Evolutionary conservation across 768 basidiomycete species (phyloP).

Genomic region (Amanita subjunquillea): DNA sequence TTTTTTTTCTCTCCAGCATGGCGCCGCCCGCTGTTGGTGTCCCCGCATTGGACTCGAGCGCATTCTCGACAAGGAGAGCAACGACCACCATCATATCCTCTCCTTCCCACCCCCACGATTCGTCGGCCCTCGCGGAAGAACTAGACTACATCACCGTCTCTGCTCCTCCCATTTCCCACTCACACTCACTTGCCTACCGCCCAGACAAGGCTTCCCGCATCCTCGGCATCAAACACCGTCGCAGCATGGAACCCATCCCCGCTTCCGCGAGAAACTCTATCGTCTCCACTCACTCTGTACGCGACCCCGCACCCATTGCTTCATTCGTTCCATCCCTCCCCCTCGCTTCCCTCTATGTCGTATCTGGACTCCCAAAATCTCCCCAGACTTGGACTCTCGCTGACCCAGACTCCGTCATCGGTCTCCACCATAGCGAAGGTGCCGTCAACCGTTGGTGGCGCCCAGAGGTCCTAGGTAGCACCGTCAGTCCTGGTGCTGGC

Average conservation of each 20-base stretch:
- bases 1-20: constrained; percentile 9
- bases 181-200: constrained; percentile 29
- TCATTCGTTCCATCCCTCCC: constrained; percentile 65
- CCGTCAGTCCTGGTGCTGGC: constrained; percentile 75
- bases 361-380: constrained; percentile 81
- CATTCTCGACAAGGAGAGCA: no score
- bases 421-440: constrained; percentile 73
- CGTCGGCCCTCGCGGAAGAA: constrained; percentile 50
- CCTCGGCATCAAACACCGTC: constrained; percentile 64
- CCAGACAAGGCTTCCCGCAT: constrained; percentile 72
- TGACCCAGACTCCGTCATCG: constrained; percentile 73
- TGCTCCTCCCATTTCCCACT: constrained; percentile 20
- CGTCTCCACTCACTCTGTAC: constrained; percentile 63
- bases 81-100: constrained; percentile 13
- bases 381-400: constrained; percentile 87
- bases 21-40: constrained; percentile 24
- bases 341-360: constrained; percentile 77
- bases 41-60: not conserved
- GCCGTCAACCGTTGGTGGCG: constrained; percentile 88
- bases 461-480: constrained; percentile 84
- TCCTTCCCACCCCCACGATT: constrained; percentile 21
- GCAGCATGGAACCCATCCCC: constrained; percentile 80
- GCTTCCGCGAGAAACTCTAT: constrained; percentile 68
- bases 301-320: constrained; percentile 43
- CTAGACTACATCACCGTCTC: constrained; percentile 63